These are phyloP conservation scores for Orychophragmus violaceus DNA, from an alignment of 345 rosid genomes.

Conservation along the genomic window DNA sequence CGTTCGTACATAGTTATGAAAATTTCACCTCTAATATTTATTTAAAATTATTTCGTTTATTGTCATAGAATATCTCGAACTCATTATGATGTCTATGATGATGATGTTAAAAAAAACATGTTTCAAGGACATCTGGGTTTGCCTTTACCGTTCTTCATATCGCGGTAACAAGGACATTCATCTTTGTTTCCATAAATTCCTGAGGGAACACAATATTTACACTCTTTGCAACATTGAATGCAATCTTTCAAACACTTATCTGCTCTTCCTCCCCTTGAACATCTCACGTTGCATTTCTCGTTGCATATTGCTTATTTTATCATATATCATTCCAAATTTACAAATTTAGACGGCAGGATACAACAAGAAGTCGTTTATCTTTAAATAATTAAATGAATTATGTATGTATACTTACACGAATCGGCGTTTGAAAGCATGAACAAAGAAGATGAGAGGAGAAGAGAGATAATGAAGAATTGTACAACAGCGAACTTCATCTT, in stretches of 20 bases:
- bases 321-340: not conserved
- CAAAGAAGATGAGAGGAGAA: constrained; percentile 44
- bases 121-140: constrained; percentile 66
- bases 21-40: too few relatives aligned
- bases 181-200: constrained; percentile 77
- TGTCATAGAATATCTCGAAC: not conserved
- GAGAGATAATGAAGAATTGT: constrained; percentile 29
- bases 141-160: constrained; percentile 68
- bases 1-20: too few relatives aligned
- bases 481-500: constrained; percentile 34
- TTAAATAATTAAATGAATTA: not conserved
- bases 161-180: constrained; percentile 74
- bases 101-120: not conserved
- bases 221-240: constrained; percentile 68
- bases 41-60: not conserved
- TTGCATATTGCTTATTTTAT: constrained; percentile 39
- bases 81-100: constrained; percentile 1
- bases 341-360: not conserved
- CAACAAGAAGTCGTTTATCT: not conserved
- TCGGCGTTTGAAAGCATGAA: constrained; percentile 45
- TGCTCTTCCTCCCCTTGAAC: constrained; percentile 59
- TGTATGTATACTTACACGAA: constrained; percentile 33
- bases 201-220: constrained; percentile 73
- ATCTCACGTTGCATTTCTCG: constrained; percentile 58
- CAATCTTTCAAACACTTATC: constrained; percentile 76